A percentile compares a stretch with the other conserved stretches of the same genome.
Conservation (phyloP, 768 basidiomycete species). For the Agaricus sinodeliciosus region DNA sequence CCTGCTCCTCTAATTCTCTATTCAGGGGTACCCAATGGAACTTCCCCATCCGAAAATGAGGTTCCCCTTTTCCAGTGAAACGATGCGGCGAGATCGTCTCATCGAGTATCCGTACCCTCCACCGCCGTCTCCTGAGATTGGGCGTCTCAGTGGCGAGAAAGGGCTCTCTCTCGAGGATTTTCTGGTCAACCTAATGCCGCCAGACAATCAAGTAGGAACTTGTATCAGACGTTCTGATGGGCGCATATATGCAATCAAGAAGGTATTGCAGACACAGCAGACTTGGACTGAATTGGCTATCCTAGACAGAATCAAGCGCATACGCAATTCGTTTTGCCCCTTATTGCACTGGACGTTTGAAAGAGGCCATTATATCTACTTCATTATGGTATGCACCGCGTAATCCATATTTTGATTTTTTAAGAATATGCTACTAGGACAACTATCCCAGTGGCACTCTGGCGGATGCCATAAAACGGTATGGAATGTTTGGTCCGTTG, state of each 20-base stretch:
- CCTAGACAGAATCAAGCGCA: not conserved
- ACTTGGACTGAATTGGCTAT: slow-evolving; percentile 9
- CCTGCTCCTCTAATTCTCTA: not conserved
- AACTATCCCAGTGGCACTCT: slow-evolving; percentile 26
- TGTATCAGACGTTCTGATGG: slow-evolving; percentile 8
- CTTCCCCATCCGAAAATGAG: not conserved
- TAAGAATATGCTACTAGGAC: slow-evolving; percentile 19
- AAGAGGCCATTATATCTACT: not conserved
- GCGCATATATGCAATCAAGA: slow-evolving; percentile 7
- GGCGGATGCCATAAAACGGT: slow-evolving; percentile 20
- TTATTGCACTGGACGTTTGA: slow-evolving; percentile 2
- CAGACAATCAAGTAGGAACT: not conserved
- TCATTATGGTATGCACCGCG: not conserved
- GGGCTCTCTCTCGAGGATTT: slow-evolving; percentile 2
- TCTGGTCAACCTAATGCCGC: not conserved
- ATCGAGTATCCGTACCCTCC: not conserved
- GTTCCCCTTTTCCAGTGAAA: not conserved
- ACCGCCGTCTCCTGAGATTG: not conserved
- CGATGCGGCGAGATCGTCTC: not conserved
- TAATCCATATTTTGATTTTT: too few species aligned
- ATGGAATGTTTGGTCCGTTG: slow-evolving; percentile 28
- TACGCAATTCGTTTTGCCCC: not conserved
- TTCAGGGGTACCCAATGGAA: not conserved
- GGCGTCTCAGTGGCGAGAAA: not conserved
- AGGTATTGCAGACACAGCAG: slow-evolving; percentile 1